phyloP scores from a whole-genome alignment of 1,284 basidiomycete species.

The Anthracocystis setariae region DNA sequence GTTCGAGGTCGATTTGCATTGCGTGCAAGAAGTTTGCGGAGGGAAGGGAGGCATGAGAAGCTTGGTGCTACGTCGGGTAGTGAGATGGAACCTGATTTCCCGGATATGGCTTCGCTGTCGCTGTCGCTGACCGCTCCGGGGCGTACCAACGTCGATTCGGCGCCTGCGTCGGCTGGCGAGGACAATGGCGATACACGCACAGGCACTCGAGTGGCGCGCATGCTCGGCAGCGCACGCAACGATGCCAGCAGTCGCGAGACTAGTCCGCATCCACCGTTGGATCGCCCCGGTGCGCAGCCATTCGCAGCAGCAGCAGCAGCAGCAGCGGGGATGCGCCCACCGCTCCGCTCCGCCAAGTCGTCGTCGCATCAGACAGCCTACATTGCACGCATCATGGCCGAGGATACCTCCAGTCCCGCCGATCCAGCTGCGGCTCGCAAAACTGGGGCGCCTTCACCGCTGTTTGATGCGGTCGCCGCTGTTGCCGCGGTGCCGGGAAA shows the following conservation, averaged over 20 bases:
- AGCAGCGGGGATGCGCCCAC: constrained; percentile 30
- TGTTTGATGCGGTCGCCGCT: constrained; percentile 25
- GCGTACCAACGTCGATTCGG: constrained; percentile 30
- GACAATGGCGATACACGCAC: constrained; percentile 45
- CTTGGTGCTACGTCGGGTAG: constrained; percentile 45
- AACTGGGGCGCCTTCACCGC: constrained; percentile 21
- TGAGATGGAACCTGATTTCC: constrained; percentile 54
- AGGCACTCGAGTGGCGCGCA: constrained; percentile 23
- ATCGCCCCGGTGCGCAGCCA: constrained; percentile 5
- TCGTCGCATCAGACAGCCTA: constrained; percentile 45
- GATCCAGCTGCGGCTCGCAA: constrained; percentile 13
- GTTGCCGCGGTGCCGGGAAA: constrained; percentile 25
- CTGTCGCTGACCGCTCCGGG: constrained; percentile 26
- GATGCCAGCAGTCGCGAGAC: constrained; percentile 46
- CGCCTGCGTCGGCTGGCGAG: constrained; percentile 44
- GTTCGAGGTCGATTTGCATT: constrained; percentile 37
- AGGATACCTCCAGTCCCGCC: constrained; percentile 23
- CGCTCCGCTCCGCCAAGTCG: constrained; percentile 29
- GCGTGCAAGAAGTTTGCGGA: constrained; percentile 36
- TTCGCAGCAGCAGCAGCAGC: no score
- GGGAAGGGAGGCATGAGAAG: constrained; percentile 35
- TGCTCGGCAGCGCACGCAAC: constrained; percentile 30
- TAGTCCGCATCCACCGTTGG: constrained; percentile 33
- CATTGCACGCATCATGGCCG: constrained; percentile 47
- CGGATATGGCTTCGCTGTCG: constrained; percentile 51